Conservation (phyloP, 2,329 filamentous ascomycete genomes). For the Ophiocordyceps sinensis region DNA sequence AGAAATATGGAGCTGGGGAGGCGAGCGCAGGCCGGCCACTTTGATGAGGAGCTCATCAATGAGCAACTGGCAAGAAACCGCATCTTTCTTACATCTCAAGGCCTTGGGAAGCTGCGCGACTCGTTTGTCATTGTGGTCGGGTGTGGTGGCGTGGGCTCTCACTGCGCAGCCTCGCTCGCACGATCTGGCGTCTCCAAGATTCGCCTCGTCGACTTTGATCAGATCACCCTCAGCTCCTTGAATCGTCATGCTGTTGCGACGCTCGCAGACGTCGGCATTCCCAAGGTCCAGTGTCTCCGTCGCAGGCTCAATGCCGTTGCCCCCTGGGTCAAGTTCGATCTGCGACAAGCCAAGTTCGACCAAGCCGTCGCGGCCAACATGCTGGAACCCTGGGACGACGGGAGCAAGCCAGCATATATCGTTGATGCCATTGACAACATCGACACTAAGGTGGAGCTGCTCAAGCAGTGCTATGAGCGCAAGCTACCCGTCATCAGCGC, state of each 20-base stretch:
- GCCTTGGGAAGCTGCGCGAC: constrained; percentile 62
- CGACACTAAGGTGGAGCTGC: constrained; percentile 80
- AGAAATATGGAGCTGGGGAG: constrained; percentile 43
- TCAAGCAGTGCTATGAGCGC: constrained; percentile 75
- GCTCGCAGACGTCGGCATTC: constrained; percentile 78
- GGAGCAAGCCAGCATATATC: constrained; percentile 65
- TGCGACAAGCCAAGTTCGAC: constrained; percentile 71
- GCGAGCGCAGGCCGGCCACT: constrained; percentile 47
- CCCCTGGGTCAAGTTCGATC: constrained; percentile 85
- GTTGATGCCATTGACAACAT: constrained; percentile 98
- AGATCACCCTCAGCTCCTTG: constrained; percentile 85
- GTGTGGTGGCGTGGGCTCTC: constrained; percentile 87
- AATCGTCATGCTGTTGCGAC: constrained; percentile 96
- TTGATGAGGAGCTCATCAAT: constrained; percentile 68
- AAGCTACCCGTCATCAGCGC: constrained; percentile 74
- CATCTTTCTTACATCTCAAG: constrained; percentile 75
- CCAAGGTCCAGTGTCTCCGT: constrained; percentile 78
- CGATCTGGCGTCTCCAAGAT: constrained; percentile 81
- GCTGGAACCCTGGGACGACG: constrained; percentile 50
- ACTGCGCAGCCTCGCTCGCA: constrained; percentile 72
- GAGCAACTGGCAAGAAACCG: constrained; percentile 90
- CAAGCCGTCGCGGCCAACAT: constrained; percentile 49
- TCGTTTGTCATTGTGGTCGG: constrained; percentile 85
- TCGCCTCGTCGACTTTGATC: constrained; percentile 89
- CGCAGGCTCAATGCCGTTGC: constrained; percentile 71